Conservation (phyloP, 805 yeast genomes). For the Sporopachydermia quercuum region DNA sequence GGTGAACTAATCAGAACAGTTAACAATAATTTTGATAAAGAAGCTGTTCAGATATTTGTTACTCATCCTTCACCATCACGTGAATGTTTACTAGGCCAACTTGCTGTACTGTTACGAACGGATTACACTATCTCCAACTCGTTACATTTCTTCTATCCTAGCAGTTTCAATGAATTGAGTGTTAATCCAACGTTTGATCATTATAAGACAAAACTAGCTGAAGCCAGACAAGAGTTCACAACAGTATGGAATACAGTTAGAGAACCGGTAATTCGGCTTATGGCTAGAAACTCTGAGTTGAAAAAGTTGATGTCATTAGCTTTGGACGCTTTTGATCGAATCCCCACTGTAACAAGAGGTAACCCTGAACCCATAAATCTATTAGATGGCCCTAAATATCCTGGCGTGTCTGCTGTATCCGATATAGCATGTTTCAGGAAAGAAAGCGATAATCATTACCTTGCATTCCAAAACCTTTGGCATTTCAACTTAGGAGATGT, state of each 20-base stretch:
- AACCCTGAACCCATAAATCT: too few species aligned
- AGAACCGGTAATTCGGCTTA: constrained; percentile 30
- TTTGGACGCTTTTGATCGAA: constrained; percentile 44
- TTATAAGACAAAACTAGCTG: constrained; percentile 46
- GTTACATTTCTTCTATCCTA: constrained; percentile 53
- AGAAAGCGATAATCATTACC: constrained; percentile 47
- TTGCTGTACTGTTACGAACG: constrained; percentile 50
- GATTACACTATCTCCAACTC: constrained; percentile 66
- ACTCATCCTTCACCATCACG: constrained; percentile 59
- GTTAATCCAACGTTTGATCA: constrained; percentile 48
- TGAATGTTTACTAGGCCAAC: constrained; percentile 53
- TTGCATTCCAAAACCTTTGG: constrained; percentile 62
- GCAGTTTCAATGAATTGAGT: constrained; percentile 54
- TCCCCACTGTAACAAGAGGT: constrained; percentile 35
- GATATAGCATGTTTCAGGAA: too few species aligned
- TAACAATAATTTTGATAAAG: constrained; percentile 22
- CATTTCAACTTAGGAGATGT: constrained; percentile 60
- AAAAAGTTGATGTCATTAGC: constrained; percentile 37
- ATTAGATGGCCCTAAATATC: too few species aligned
- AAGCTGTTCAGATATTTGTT: constrained; percentile 44
- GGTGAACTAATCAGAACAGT: constrained; percentile 46
- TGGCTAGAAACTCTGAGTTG: constrained; percentile 27
- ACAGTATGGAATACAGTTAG: constrained; percentile 49
- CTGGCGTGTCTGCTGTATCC: too few species aligned
- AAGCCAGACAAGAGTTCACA: constrained; percentile 44